phyloP scores from a whole-genome alignment of 768 basidiomycete genomes.

The Tubosaeta sp. region DNA sequence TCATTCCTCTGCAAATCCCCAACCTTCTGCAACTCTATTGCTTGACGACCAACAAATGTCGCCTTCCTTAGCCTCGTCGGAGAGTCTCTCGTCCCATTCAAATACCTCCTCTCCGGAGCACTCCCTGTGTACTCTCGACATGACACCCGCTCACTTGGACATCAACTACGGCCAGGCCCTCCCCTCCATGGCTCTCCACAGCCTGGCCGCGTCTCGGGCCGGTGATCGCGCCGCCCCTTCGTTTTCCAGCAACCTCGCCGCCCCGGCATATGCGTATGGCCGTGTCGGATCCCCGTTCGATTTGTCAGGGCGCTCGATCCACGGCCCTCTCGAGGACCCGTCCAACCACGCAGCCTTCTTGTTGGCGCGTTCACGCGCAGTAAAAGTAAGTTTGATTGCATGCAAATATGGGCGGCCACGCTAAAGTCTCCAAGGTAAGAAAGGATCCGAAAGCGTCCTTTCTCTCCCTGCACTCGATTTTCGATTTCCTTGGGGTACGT shows the following conservation, averaged over 20 bases:
- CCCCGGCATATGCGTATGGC: background rate
- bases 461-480: slow-evolving; percentile 23
- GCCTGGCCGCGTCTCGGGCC: background rate
- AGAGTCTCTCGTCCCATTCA: slow-evolving; percentile 12
- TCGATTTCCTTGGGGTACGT: slow-evolving; percentile 24
- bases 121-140: slow-evolving; percentile 10
- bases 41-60: slow-evolving; percentile 34
- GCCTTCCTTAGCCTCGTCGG: slow-evolving; percentile 21
- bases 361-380: slow-evolving; percentile 48
- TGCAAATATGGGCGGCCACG: background rate
- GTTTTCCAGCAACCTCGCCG: background rate
- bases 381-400: slow-evolving; percentile 38
- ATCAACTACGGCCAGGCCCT: no score
- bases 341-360: slow-evolving; percentile 38
- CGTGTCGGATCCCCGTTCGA: background rate
- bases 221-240: no score
- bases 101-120: slow-evolving; percentile 19
- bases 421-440: slow-evolving; percentile 17
- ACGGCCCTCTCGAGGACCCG: background rate
- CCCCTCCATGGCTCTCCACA: background rate
- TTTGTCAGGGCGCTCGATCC: background rate
- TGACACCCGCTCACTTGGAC: slow-evolving; percentile 10
- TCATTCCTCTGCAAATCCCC: slow-evolving; percentile 28
- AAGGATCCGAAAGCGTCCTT: slow-evolving; percentile 22
- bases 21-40: slow-evolving; percentile 12